Base-by-base conservation (phyloP, 139 green algal genomes). In the Mychonastes homosphaera region DNA sequence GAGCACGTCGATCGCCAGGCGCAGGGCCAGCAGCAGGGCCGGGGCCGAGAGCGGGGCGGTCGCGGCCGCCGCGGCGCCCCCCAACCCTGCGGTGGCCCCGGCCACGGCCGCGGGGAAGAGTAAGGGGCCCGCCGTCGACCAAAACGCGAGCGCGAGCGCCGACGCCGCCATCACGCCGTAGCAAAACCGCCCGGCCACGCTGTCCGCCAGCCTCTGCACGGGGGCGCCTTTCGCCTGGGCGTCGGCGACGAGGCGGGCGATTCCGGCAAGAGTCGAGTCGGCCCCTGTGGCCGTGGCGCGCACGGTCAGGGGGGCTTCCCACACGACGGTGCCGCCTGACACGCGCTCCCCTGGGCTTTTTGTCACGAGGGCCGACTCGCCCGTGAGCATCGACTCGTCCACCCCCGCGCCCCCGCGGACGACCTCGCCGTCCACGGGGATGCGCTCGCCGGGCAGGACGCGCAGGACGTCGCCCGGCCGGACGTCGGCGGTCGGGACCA, bases 331-430 rank as follows among this genome's bases (percentile, higher is more conserved):
- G 26, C 89, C 89, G 7, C 82, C 89, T 6, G 76, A 82, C 16
- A 96, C 84, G 6, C 28, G 34, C 34, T 43, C 62, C 16, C 77
- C 87, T 19, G 50, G 28, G 12, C n/a, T 48, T 52, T 84, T 85
- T 2, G 63, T 16, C 30, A 87, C 78, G 49, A 81, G 67, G 55
- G 55, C 65, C 6, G 38, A 57, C 62, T 82, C 75, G 1, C 71
- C 71, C 2, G 85, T 97, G 18, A 97, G 71, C 73, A 90, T 84
- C 2, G 76, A 74, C 76, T 97, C 90, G 58, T 97, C 90, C n/a
- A 86, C 74, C 6, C 58, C 66, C 6, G 64, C 76, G 28, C 58
- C 49, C 4, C 89, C 89, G 1, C 45, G 33, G 10, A 87, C 16
- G 24, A 98, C 81, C 28, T 74, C 56, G 4, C 90, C 90, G 48